These are phyloP conservation scores for Metahyphopichia silvanorum DNA, from an alignment of 805 yeast genomes.

Conservation along the genomic window DNA sequence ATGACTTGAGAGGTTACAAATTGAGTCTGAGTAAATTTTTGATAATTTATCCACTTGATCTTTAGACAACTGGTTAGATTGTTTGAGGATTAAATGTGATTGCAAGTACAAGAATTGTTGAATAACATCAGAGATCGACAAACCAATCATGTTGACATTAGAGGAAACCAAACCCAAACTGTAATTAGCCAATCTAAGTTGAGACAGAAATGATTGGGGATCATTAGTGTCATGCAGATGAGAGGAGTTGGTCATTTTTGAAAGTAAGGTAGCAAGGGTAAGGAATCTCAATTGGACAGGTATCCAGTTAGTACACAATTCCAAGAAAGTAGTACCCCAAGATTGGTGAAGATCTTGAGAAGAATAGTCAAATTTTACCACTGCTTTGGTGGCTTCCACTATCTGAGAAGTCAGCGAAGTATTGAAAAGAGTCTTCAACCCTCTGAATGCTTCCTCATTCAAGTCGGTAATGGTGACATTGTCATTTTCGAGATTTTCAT, in stretches of 20 bases:
- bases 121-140: slow-evolving; percentile 78
- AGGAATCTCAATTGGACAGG: slow-evolving; percentile 78
- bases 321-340: slow-evolving; percentile 61
- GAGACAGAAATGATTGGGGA: slow-evolving; percentile 17
- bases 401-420: slow-evolving; percentile 63
- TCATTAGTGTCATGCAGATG: slow-evolving; percentile 11
- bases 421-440: slow-evolving; percentile 61
- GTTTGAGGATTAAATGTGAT: slow-evolving; percentile 24
- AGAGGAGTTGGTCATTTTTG: slow-evolving; percentile 22
- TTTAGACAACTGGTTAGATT: slow-evolving; percentile 14
- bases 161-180: slow-evolving; percentile 65
- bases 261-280: slow-evolving; percentile 46
- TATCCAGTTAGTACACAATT: slow-evolving; percentile 68
- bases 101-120: slow-evolving; percentile 56
- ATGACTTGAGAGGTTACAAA: slow-evolving; percentile 71
- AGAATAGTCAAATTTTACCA: slow-evolving; percentile 31
- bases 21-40: slow-evolving; percentile 49
- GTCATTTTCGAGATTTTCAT: slow-evolving; percentile 30
- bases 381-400: slow-evolving; percentile 49
- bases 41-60: slow-evolving; percentile 29
- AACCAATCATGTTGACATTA: slow-evolving; percentile 79
- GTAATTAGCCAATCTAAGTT: slow-evolving; percentile 41
- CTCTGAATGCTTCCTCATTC: slow-evolving; percentile 42
- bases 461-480: slow-evolving; percentile 36
- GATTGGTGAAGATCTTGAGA: slow-evolving; percentile 17